Evolutionary conservation across 2,329 filamentous ascomycete genomes (phyloP).

Genomic region (Diaporthe citriasiana): DNA sequence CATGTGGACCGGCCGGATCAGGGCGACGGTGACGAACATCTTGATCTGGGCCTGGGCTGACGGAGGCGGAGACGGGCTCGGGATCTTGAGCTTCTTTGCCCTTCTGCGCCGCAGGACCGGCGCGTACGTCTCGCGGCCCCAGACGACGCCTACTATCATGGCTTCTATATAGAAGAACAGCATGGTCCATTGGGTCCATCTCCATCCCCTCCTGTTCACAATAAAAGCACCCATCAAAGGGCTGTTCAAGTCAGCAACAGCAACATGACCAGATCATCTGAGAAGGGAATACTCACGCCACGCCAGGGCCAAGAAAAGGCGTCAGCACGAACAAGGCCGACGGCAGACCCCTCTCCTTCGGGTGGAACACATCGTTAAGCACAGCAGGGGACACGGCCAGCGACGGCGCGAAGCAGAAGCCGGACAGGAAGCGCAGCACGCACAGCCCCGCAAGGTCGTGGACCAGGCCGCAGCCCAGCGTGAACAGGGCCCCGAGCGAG

Average conservation of each 20-base stretch:
- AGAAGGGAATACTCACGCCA: slow-evolving; percentile 57
- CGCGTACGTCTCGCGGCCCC: slow-evolving; percentile 70
- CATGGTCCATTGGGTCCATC: slow-evolving; percentile 67
- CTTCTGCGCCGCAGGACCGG: slow-evolving; percentile 60
- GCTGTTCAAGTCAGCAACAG: slow-evolving; percentile 46
- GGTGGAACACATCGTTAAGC: slow-evolving; percentile 63
- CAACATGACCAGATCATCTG: background rate
- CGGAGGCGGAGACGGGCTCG: slow-evolving; percentile 44
- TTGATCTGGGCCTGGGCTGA: slow-evolving; percentile 48
- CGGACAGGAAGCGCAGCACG: slow-evolving; percentile 70
- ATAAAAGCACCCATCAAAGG: slow-evolving; percentile 66
- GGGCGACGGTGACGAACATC: slow-evolving; percentile 57
- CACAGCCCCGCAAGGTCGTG: slow-evolving; percentile 64
- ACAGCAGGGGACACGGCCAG: slow-evolving; percentile 65
- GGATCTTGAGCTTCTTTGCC: slow-evolving; percentile 53
- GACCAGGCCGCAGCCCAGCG: slow-evolving; percentile 66
- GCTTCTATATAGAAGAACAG: slow-evolving; percentile 60
- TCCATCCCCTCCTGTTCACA: slow-evolving; percentile 61
- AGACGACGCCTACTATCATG: slow-evolving; percentile 54
- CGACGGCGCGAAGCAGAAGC: slow-evolving; percentile 63
- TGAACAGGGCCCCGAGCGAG: slow-evolving; percentile 67
- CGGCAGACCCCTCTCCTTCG: slow-evolving; percentile 58
- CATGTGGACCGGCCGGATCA: slow-evolving; percentile 69
- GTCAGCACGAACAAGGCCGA: slow-evolving; percentile 63
- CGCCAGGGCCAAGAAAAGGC: slow-evolving; percentile 66